These are phyloP conservation scores for Triticum urartu DNA, from an alignment of 176 grass and related monocot species.

Conservation along the genomic window DNA sequence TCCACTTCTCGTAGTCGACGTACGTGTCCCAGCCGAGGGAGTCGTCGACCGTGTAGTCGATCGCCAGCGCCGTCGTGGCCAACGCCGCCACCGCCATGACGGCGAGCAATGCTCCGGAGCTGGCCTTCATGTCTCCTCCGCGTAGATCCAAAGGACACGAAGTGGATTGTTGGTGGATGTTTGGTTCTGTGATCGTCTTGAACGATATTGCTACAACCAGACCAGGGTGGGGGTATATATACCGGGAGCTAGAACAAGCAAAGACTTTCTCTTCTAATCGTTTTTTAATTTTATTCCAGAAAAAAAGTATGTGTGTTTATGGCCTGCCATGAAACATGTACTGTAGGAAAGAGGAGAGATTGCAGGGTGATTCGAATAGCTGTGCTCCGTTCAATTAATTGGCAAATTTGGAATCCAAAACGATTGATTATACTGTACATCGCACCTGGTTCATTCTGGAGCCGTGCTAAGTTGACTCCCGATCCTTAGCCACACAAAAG, in stretches of 20 bases:
- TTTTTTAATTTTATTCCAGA: background rate
- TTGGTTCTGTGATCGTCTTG: background rate
- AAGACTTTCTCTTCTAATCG: background rate
- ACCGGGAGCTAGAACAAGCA: background rate
- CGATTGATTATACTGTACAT: background rate
- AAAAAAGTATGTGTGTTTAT: conserved; percentile 6
- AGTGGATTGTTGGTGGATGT: background rate
- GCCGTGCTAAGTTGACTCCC: background rate
- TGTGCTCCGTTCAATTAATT: background rate
- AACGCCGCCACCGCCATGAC: conserved; percentile 24
- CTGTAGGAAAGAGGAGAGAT: background rate
- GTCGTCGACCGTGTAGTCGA: conserved; percentile 44
- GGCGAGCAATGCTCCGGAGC: conserved; percentile 19
- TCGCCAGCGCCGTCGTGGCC: conserved; percentile 29
- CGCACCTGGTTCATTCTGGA: background rate
- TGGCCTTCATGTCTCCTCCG: conserved; percentile 25
- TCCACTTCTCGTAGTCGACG: conserved; percentile 57
- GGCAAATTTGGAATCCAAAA: background rate
- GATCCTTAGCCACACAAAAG: background rate
- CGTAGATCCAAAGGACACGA: background rate
- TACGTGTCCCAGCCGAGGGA: conserved; percentile 55
- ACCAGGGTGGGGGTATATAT: background rate
- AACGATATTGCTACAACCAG: conserved; percentile 3
- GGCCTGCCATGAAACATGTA: conserved; percentile 10
- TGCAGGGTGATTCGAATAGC: background rate